Conservation (phyloP, 768 basidiomycete species). For the Mrakia frigida region DNA sequence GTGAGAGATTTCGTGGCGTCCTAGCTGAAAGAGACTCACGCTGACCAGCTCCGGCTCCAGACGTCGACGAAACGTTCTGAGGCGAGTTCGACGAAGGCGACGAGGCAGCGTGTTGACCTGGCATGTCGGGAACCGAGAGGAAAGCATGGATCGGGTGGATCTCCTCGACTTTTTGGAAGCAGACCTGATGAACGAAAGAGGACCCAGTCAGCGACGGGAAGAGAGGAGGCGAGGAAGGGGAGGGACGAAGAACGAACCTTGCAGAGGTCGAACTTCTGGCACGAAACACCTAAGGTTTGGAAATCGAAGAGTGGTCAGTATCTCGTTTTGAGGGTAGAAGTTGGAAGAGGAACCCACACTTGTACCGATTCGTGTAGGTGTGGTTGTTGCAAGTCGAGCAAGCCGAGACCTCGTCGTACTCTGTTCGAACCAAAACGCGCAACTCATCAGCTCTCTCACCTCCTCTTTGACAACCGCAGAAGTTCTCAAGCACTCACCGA, state of each 20-base stretch:
- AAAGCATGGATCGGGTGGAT: slow-evolving; percentile 87
- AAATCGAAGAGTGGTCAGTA: not conserved
- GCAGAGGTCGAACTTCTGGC: slow-evolving; percentile 73
- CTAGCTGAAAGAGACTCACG: not conserved
- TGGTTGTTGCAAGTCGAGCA: slow-evolving; percentile 76
- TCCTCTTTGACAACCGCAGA: not conserved
- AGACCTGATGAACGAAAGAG: slow-evolving; percentile 46
- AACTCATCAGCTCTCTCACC: not conserved
- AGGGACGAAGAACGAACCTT: slow-evolving; percentile 37
- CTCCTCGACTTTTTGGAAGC: slow-evolving; percentile 75
- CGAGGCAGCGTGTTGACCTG: slow-evolving; percentile 36
- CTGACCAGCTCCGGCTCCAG: not conserved
- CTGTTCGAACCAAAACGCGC: slow-evolving; percentile 45
- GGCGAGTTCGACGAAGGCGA: not conserved
- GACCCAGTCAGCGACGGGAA: not conserved
- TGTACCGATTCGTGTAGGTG: slow-evolving; percentile 65
- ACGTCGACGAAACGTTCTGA: not conserved
- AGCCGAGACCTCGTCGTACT: slow-evolving; percentile 66
- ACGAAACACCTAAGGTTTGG: slow-evolving; percentile 53
- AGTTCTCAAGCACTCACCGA: slow-evolving; percentile 56
- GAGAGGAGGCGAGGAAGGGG: not conserved
- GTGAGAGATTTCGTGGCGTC: not conserved
- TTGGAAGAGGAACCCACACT: slow-evolving; percentile 50
- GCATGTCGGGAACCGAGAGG: slow-evolving; percentile 66
- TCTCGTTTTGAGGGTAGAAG: not conserved